phyloP scores from a whole-genome alignment of 179 eudicot species.

The Sideroxylon spinosum region DNA sequence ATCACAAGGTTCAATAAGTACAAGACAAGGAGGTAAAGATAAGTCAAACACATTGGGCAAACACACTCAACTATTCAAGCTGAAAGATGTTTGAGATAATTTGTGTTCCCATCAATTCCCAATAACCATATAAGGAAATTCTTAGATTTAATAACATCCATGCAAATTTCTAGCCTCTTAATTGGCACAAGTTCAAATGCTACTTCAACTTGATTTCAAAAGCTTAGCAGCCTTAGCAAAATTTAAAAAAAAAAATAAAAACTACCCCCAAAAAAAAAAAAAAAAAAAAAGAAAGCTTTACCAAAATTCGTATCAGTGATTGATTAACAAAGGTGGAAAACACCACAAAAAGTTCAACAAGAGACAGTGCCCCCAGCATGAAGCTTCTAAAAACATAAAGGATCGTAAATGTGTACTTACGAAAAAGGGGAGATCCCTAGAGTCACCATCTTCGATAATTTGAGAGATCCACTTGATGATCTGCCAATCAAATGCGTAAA shows the following conservation, averaged over 20 bases:
- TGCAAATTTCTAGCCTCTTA: neutral
- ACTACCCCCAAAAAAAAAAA: neutral
- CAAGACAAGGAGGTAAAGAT: no score
- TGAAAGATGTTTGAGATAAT: neutral
- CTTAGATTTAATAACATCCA: neutral
- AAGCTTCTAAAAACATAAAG: neutral
- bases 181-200: neutral
- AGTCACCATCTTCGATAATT: constrained; percentile 83
- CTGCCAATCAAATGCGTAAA: constrained; percentile 32
- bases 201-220: neutral
- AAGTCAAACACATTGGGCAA: neutral
- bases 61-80: neutral
- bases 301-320: no score
- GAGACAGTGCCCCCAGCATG: neutral
- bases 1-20: neutral
- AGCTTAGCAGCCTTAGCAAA: neutral
- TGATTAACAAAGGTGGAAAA: no score
- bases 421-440: constrained; percentile 75
- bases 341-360: neutral
- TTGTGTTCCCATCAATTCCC: neutral
- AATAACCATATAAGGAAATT: neutral
- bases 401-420: constrained; percentile 43
- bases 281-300: neutral
- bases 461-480: constrained; percentile 82
- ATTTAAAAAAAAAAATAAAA: neutral